Evolutionary conservation across 768 basidiomycete species (phyloP).

Genomic region (Agaricus subrufescens): DNA sequence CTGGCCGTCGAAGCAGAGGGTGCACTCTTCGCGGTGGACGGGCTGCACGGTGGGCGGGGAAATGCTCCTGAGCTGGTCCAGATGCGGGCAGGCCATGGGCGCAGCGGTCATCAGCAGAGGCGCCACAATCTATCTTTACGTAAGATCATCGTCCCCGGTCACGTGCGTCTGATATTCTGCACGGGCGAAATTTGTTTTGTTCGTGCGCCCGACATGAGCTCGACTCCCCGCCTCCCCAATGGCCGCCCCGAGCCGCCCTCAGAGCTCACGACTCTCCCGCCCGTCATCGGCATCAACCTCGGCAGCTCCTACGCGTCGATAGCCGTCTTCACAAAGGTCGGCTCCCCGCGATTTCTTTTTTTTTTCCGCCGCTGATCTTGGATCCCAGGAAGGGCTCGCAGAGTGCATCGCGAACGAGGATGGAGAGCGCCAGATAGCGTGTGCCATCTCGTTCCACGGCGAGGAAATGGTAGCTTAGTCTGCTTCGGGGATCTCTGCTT

Average conservation of each 20-base stretch:
- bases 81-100: constrained; percentile 51
- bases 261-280: constrained; percentile 36
- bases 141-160: not conserved
- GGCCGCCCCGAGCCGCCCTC: constrained; percentile 37
- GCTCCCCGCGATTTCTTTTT: constrained; percentile 14
- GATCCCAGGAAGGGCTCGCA: constrained; percentile 73
- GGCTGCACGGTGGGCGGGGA: constrained; percentile 59
- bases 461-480: constrained; percentile 67
- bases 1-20: constrained; percentile 95
- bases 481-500: not conserved
- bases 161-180: not conserved
- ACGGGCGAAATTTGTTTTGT: not conserved
- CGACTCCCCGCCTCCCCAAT: constrained; percentile 31
- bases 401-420: constrained; percentile 98
- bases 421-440: constrained; percentile 96
- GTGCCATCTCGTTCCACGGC: constrained; percentile 86
- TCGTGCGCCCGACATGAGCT: not conserved
- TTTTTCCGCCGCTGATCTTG: constrained; percentile 1
- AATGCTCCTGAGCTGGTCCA: constrained; percentile 42
- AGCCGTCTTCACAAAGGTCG: constrained; percentile 89
- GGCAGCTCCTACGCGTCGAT: constrained; percentile 95
- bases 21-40: constrained; percentile 91
- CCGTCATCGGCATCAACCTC: constrained; percentile 92
- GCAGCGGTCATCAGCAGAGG: not conserved
- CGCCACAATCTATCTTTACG: not conserved